Evolutionary conservation across 2,329 filamentous ascomycete species (phyloP), one percentile per base, ranked within the genome.

Genomic region (Thermoascus crustaceus): DNA sequence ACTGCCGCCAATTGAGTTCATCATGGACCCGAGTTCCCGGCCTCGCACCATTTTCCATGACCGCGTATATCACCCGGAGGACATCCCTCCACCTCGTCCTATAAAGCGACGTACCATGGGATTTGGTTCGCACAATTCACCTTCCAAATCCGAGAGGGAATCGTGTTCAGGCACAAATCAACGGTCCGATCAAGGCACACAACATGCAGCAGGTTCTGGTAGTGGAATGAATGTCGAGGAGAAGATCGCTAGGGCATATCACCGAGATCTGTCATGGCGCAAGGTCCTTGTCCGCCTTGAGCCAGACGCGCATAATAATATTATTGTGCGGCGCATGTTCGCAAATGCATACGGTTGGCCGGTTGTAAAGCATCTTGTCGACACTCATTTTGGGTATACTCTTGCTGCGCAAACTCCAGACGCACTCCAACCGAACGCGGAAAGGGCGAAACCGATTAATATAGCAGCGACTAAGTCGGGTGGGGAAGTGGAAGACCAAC

Each of bases 281-380:
- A 98, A 98, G 57, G 91, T 98, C 1, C 75, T 98, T 3, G 91
- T 98, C 9, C 83, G 91, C 35, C 71, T 98, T 2, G 89, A 98
- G 56, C 91, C 91, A 0, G 91, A 98, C 61, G 91, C 91, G 0
- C 91, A 98, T 66, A 98, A 98, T 63, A 98, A 98, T 60, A 94
- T 98, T 47, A 82, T 96, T 41, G 91, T 98, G 16, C 82, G 91
- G 10, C 81, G 91, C 37, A 94, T 87, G 80, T 98, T 98, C 58
- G 82, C 87, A 38, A 98, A 98, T 53, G 91, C 91, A 0, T 94
- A 94, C 50, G 91, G 91, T 2, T 98, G 91, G 91, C 91, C 91
- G 0, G 91, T 98, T 1, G 70, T 96, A 32, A 88, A 95, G 62
- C 91, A 98, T 61, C 66, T 96, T 13, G 89, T 91, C 34, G 88